Conservation (phyloP, 2,329 filamentous ascomycete genomes). For the Lachnellula cervina region DNA sequence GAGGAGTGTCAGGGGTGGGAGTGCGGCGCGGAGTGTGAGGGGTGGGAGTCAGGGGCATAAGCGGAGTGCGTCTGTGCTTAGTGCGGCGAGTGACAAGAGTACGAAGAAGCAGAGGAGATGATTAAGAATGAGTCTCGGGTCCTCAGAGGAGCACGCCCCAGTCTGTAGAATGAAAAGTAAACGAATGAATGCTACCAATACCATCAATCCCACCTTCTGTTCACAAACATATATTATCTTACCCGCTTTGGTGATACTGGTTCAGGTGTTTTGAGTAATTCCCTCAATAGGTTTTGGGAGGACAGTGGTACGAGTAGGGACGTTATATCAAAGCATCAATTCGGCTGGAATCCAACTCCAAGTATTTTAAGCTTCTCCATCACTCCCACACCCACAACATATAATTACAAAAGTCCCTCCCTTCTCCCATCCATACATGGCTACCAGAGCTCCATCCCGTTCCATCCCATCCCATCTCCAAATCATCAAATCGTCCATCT, state of each 20-base stretch:
- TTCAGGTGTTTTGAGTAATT: too few species aligned
- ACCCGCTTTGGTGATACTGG: too few species aligned
- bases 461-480: neutral
- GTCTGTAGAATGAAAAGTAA: neutral
- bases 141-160: neutral
- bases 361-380: neutral
- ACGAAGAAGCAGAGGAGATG: slow-evolving; percentile 42
- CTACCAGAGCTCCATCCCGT: slow-evolving; percentile 4
- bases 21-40: slow-evolving; percentile 54
- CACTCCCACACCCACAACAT: neutral
- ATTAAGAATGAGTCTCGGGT: neutral
- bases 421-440: neutral
- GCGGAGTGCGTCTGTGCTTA: slow-evolving; percentile 78
- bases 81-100: slow-evolving; percentile 59
- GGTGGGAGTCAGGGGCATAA: slow-evolving; percentile 62
- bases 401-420: neutral
- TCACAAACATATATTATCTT: too few species aligned
- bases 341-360: neutral
- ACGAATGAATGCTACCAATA: neutral
- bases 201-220: neutral
- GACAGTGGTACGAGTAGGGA: neutral
- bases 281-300: too few species aligned
- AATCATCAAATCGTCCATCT: neutral
- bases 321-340: neutral
- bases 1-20: slow-evolving; percentile 62